These are phyloP conservation scores for Citrus mangshanensis DNA, from an alignment of 345 rosid species.

Conservation along the genomic window DNA sequence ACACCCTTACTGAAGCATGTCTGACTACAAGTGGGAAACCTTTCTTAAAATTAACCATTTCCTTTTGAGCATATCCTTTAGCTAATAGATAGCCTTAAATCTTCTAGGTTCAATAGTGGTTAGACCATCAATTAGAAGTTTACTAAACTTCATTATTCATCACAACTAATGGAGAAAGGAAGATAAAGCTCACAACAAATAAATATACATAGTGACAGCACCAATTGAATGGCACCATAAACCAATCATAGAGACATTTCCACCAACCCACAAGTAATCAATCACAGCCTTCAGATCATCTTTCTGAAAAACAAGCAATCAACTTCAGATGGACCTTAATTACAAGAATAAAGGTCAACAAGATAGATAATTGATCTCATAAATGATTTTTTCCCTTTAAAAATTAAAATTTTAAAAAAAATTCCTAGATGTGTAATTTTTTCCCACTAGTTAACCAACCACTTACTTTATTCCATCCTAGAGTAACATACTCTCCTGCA, in stretches of 20 bases:
- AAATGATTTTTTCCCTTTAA: neutral
- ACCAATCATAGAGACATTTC: constrained; percentile 83
- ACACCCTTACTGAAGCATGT: too few relatives aligned
- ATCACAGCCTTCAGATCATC: constrained; percentile 86
- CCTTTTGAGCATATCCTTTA: too few relatives aligned
- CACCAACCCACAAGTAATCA: constrained; percentile 75
- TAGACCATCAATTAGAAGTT: neutral
- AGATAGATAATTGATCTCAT: too few relatives aligned
- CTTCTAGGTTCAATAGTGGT: too few relatives aligned
- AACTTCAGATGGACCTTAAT: constrained; percentile 14
- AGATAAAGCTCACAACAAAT: constrained; percentile 5
- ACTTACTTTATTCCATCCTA: constrained; percentile 78
- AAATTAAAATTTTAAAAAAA: neutral
- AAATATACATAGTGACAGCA: constrained; percentile 68
- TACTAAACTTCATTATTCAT: neutral
- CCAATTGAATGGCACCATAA: constrained; percentile 98
- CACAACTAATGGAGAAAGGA: neutral
- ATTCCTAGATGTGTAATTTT: neutral
- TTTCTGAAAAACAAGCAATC: constrained; percentile 48
- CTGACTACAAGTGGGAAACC: too few relatives aligned
- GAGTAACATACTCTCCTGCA: constrained; percentile 79
- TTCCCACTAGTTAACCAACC: constrained; percentile 13
- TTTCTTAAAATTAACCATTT: too few relatives aligned
- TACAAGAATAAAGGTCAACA: neutral
- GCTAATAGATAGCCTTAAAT: too few relatives aligned